Evolutionary conservation across 805 yeast species (phyloP), one percentile per base, ranked within the genome.

Genomic region (Zygotorulaspora florentina): DNA sequence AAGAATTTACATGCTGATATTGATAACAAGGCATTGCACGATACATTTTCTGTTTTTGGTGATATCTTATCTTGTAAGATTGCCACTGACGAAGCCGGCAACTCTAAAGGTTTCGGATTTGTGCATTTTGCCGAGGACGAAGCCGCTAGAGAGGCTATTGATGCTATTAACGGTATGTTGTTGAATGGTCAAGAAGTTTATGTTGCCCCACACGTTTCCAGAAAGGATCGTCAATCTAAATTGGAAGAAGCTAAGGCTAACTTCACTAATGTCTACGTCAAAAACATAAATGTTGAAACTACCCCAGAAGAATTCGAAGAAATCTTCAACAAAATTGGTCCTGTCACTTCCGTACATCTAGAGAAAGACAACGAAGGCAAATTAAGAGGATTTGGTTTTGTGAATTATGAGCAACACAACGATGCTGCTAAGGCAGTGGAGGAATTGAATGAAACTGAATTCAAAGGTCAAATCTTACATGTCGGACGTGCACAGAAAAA

Each of bases 401-500:
- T 93, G 63, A 89, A 93, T 82, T 93, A 67, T 62, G 96, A 82
- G 71, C 67, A 72, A 59, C 99, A 91, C 72, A 89, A 85, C 64
- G 77, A 81, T 58, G 99, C 99, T 57, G 80, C 77, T 60, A 80
- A 81, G 73, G 96, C 98, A 51, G 95, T 91, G 59, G 97, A 87
- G 44, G 93, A 77, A 64, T 81, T 91, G 69, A 87, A 93, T 74
- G 96, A 85, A 68, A 74, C 71, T 59, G 98, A 93, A 67, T 70
- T 84, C 69, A 81, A 80, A 62, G 95, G 93, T 64, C 87, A 87
- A 76, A 80, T 76, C 71, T 73, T 93, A 56, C 93, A 82, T 70
- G 99, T 91, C 64, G 96, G 97, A 64, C 88, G 99, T 74, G 99
- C 99, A 60, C 99, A 93, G 79, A 91, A 89, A 89, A 91, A 89